Evolutionary conservation across 2,329 filamentous ascomycete species (phyloP).

Genomic region (Daldinia sp.): DNA sequence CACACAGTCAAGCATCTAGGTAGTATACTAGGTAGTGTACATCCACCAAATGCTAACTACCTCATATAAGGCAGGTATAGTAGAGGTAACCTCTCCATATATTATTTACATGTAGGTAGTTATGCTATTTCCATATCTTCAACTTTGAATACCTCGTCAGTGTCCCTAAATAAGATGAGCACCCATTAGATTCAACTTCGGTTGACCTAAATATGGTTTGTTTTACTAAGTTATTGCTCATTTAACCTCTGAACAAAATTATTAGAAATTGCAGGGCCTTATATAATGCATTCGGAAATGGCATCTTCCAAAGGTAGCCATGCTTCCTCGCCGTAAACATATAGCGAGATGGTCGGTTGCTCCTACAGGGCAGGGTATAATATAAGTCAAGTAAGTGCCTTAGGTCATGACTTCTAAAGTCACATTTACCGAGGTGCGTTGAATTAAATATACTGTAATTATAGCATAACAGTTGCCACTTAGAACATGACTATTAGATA

Average conservation of each 20-base stretch:
- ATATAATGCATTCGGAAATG: not conserved
- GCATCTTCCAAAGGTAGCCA: not conserved
- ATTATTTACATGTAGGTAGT: not conserved
- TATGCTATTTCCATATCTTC: not conserved
- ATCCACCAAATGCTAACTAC: too few relatives aligned
- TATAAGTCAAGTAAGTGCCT: not conserved
- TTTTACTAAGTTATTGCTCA: not conserved
- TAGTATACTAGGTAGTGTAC: not conserved
- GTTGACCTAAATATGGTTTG: not conserved
- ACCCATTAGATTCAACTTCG: not conserved
- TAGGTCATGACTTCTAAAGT: not conserved
- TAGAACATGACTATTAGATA: too few relatives aligned
- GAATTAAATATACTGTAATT: too few relatives aligned
- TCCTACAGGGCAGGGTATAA: not conserved
- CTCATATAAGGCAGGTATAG: not conserved
- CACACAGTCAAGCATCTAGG: not conserved
- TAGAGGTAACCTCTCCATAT: not conserved
- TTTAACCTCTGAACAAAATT: not conserved
- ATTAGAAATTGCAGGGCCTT: conserved; percentile 3
- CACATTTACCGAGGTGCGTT: too few relatives aligned
- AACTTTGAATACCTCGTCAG: not conserved
- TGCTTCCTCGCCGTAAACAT: not conserved
- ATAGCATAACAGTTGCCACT: too few relatives aligned
- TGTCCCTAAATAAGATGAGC: not conserved
- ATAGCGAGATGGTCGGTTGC: not conserved